Evolutionary conservation across 1,139 yeast species (phyloP), one percentile per base, ranked within the genome.

Genomic region (Saccharomyces hybrid): DNA sequence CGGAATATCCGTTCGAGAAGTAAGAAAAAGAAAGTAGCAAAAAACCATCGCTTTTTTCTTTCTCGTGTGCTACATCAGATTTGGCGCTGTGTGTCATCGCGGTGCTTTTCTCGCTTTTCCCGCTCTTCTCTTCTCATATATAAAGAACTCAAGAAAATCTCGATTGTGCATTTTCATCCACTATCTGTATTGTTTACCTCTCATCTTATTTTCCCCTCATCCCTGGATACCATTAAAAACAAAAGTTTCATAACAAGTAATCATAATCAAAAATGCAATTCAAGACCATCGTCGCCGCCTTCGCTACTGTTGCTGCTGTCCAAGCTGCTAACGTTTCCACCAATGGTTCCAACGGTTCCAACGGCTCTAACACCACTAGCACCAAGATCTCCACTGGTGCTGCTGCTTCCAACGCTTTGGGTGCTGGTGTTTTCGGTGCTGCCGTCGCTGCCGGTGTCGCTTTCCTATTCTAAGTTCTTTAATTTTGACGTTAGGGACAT

Each of bases 401-500:
- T 66, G 82, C 82, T 63, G 78, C 73, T 63, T 69, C 74, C 67
- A 76, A 79, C 75, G 76, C 78, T 58, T 72, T 75, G 67, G 75
- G 77, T 73, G 84, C 83, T 66, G 84, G 84, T 75, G 77, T 80
- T 68, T 77, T 82, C 71, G 88, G 86, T 75, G 88, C 86, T 70
- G 86, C 83, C 69, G 83, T 82, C 62, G 88, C 86, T 65, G 88
- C 86, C 66, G 87, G 86, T 75, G 81, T 82, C 67, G 88, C 84
- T 70, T 77, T 83, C 73, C 75, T 81, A 68, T 79, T 82, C 77
- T 82, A 82, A 80, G 73, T 59, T 27, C 42, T 34, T 34, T 34
- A 34, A 34, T 34, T 34, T 34, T 34, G 42, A 34, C 42, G 6
- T 34, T 34, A 6, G 23, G 9, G 42, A 34, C 42, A 34, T 14